A percentile compares a stretch with the other conserved stretches of the same genome.
phyloP scores from a whole-genome alignment of 2,329 filamentous ascomycete genomes.

The Blastomyces parvus region DNA sequence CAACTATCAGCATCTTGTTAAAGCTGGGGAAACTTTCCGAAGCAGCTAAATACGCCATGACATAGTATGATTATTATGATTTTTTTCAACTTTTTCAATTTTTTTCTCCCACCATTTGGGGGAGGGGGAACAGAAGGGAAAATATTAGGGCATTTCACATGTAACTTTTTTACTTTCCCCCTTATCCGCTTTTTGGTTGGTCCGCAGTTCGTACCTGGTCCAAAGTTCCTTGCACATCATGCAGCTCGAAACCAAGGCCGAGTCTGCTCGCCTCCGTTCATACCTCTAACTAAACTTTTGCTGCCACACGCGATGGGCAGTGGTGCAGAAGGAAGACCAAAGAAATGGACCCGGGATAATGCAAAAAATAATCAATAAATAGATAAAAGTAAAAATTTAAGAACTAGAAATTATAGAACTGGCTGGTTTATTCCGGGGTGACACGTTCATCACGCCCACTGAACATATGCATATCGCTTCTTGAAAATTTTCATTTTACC shows the following conservation, averaged over 20 bases:
- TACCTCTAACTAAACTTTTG: slow-evolving; percentile 3
- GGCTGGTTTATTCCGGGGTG: neutral
- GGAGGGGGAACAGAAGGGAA: neutral
- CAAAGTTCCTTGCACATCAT: slow-evolving; percentile 4
- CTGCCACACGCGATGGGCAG: slow-evolving; percentile 7
- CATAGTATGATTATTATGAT: neutral
- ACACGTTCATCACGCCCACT: neutral
- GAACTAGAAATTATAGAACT: neutral
- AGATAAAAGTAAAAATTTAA: neutral
- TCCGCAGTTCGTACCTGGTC: slow-evolving; percentile 4
- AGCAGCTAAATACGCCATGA: neutral
- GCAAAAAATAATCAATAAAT: slow-evolving; percentile 3
- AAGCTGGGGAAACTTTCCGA: neutral
- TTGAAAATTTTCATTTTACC: neutral
- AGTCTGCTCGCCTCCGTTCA: slow-evolving; percentile 1
- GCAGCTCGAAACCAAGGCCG: slow-evolving; percentile 1
- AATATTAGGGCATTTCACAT: neutral
- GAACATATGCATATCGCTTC: neutral
- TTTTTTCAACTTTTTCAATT: neutral
- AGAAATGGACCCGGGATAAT: neutral
- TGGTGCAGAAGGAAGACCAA: slow-evolving; percentile 5
- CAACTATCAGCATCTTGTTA: neutral
- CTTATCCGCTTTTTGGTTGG: neutral
- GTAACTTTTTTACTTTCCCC: neutral
- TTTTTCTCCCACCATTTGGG: too few species aligned